phyloP scores from a whole-genome alignment of 352 stramenopile species.

The Phytophthora syringae region DNA sequence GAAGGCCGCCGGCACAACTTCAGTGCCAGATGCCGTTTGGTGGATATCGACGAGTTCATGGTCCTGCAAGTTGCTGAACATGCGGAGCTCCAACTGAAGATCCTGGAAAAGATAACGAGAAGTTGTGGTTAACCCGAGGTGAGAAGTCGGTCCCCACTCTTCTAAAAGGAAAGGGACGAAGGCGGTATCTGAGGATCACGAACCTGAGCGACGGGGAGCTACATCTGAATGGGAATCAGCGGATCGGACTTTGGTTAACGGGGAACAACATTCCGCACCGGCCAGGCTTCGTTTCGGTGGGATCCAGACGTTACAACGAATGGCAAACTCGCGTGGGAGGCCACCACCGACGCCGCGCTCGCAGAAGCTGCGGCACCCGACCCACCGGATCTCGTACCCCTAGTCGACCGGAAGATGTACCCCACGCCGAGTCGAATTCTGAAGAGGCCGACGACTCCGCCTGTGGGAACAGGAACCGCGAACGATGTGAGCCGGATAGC shows the following conservation, averaged over 20 bases:
- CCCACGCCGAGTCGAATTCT: background rate
- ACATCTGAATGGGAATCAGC: background rate
- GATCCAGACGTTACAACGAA: slow-evolving; percentile 13
- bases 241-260: slow-evolving; percentile 6
- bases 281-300: slow-evolving; percentile 6
- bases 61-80: too few species aligned
- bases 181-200: slow-evolving; percentile 5
- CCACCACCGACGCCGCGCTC: background rate
- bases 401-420: background rate
- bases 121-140: slow-evolving; percentile 10
- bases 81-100: too few species aligned
- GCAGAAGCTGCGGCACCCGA: too few species aligned
- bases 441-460: too few species aligned
- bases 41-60: too few species aligned
- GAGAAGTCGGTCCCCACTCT: slow-evolving; percentile 3
- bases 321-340: slow-evolving; percentile 16
- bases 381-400: too few species aligned
- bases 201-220: slow-evolving; percentile 5
- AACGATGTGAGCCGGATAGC: too few species aligned
- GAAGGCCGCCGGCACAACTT: too few species aligned
- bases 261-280: background rate
- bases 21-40: too few species aligned
- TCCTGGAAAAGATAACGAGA: too few species aligned
- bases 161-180: background rate
- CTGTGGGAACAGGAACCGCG: too few species aligned